A percentile compares a stretch with the other conserved stretches of the same genome.
Conservation (phyloP, 106 monocot species). For the Platanthera zijinensis region DNA sequence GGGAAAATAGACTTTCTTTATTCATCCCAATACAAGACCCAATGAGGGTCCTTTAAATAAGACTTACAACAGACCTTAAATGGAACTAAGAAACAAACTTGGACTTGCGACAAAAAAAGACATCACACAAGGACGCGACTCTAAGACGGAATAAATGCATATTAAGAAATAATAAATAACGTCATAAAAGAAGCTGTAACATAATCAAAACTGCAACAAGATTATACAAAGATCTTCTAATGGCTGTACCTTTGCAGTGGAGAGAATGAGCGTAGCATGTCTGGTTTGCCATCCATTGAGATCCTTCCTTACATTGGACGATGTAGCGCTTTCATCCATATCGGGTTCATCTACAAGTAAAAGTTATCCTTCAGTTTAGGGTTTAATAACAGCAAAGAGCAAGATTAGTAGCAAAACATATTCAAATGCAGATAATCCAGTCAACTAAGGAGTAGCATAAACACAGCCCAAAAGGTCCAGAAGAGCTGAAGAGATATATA, state of each 20-base stretch:
- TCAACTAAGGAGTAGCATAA: neutral
- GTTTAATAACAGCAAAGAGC: neutral
- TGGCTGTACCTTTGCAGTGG: constrained; percentile 60
- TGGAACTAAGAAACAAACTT: too few species aligned
- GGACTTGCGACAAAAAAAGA: too few species aligned
- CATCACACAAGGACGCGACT: too few species aligned
- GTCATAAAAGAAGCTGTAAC: constrained; percentile 2
- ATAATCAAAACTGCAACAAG: neutral
- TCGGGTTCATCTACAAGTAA: constrained; percentile 60
- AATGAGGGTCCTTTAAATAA: too few species aligned
- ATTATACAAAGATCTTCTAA: neutral
- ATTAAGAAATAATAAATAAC: too few species aligned
- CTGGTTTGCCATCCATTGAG: constrained; percentile 94
- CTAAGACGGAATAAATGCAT: too few species aligned
- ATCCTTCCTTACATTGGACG: constrained; percentile 84
- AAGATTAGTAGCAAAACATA: constrained; percentile 6
- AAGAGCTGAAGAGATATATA: neutral
- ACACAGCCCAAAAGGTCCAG: neutral
- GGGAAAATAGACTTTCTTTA: too few species aligned
- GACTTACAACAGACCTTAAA: too few species aligned
- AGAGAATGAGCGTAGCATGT: constrained; percentile 90
- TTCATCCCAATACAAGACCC: too few species aligned
- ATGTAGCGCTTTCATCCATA: constrained; percentile 46
- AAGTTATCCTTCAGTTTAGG: too few species aligned
- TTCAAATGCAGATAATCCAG: neutral